Percentiles rank a stretch among this genome's conserved stretches.
These are phyloP conservation scores for Globisporangium cylindrosporum DNA, from an alignment of 352 stramenopile species.

Conservation along the genomic window DNA sequence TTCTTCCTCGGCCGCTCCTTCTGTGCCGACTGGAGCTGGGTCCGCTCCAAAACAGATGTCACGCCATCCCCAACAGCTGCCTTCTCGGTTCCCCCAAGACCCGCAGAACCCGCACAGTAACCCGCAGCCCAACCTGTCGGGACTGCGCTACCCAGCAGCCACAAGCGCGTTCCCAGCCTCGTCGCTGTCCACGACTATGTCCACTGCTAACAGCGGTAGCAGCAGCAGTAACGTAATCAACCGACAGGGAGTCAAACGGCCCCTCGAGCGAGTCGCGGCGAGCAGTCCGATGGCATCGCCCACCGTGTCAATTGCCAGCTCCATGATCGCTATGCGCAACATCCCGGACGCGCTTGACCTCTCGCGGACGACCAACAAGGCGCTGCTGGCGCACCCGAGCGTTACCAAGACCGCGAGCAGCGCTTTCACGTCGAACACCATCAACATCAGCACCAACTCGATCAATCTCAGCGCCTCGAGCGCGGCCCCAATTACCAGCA, in stretches of 20 bases:
- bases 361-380: slow-evolving; percentile 17
- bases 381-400: slow-evolving; percentile 22
- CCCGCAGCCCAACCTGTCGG: slow-evolving; percentile 7
- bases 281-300: slow-evolving; percentile 38
- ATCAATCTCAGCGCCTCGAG: slow-evolving; percentile 27
- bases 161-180: slow-evolving; percentile 17
- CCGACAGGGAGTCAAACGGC: slow-evolving; percentile 45
- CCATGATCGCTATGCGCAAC: slow-evolving; percentile 68
- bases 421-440: slow-evolving; percentile 11
- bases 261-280: slow-evolving; percentile 24
- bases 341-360: slow-evolving; percentile 18
- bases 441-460: slow-evolving; percentile 32
- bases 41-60: slow-evolving; percentile 11
- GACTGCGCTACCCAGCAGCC: slow-evolving; percentile 8
- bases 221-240: slow-evolving; percentile 3
- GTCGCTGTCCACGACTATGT: slow-evolving; percentile 13
- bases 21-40: slow-evolving; percentile 1
- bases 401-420: slow-evolving; percentile 4
- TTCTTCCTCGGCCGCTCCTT: not conserved
- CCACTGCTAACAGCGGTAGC: slow-evolving; percentile 6
- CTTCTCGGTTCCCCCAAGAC: slow-evolving; percentile 18
- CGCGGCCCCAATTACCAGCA: not conserved
- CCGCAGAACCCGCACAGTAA: slow-evolving; percentile 1
- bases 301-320: slow-evolving; percentile 50
- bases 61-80: slow-evolving; percentile 16